Percentiles rank a stretch among this genome's conserved stretches.
Conservation (phyloP, 1,284 basidiomycete species). For the Ceratorhiza oryzae-sativae region DNA sequence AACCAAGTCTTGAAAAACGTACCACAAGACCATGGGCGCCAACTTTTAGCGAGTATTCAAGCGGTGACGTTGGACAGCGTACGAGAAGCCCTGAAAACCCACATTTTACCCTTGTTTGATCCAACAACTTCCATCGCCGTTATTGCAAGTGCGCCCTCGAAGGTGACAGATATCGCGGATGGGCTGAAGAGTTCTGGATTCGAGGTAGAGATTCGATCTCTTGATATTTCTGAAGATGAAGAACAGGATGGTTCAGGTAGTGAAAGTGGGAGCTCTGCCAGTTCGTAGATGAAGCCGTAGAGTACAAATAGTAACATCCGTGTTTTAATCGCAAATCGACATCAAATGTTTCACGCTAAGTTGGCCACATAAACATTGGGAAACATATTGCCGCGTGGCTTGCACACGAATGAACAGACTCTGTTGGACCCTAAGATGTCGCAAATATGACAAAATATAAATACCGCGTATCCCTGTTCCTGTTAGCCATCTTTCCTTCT, state of each 20-base stretch:
- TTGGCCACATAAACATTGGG: background rate
- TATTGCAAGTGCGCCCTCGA: slow-evolving; percentile 82
- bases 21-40: slow-evolving; percentile 72
- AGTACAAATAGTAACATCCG: background rate
- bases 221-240: slow-evolving; percentile 70
- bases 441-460: slow-evolving; percentile 17
- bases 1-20: slow-evolving; percentile 89
- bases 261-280: slow-evolving; percentile 47
- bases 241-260: slow-evolving; percentile 53
- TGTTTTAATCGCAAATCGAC: background rate
- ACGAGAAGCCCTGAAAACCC: slow-evolving; percentile 68
- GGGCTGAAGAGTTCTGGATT: slow-evolving; percentile 76
- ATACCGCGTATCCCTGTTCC: slow-evolving; percentile 31
- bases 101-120: slow-evolving; percentile 90
- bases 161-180: slow-evolving; percentile 74
- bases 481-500: background rate
- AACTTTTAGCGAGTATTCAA: slow-evolving; percentile 81
- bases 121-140: slow-evolving; percentile 79
- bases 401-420: background rate
- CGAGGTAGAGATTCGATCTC: slow-evolving; percentile 72
- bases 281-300: slow-evolving; percentile 45
- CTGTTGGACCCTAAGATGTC: slow-evolving; percentile 27
- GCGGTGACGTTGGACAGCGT: slow-evolving; percentile 81
- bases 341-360: background rate
- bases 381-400: background rate